These are phyloP conservation scores for Auricularia sp. DNA, from an alignment of 768 basidiomycete species.

Conservation along the genomic window DNA sequence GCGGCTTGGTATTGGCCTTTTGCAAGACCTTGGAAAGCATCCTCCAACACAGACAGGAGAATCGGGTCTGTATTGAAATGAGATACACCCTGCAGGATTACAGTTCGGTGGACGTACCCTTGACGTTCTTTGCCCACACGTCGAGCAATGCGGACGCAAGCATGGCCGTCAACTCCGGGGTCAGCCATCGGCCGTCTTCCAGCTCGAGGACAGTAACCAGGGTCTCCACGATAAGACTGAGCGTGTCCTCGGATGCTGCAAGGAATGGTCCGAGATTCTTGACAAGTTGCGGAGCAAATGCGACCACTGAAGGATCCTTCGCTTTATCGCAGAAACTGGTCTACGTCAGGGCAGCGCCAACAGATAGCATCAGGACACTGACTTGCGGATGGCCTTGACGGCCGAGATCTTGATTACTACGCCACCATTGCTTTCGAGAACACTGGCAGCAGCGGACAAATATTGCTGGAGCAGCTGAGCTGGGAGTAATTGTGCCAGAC, in stretches of 20 bases:
- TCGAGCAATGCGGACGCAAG: slow-evolving; percentile 61
- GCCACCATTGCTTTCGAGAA: slow-evolving; percentile 62
- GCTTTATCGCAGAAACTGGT: slow-evolving; percentile 60
- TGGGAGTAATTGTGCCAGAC: slow-evolving; percentile 70
- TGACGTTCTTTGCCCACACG: slow-evolving; percentile 80
- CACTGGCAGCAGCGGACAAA: slow-evolving; percentile 75
- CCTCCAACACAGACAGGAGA: slow-evolving; percentile 73
- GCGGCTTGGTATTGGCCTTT: slow-evolving; percentile 62
- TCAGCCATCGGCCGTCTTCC: slow-evolving; percentile 64
- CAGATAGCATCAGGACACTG: slow-evolving; percentile 15
- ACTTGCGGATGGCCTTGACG: slow-evolving; percentile 91
- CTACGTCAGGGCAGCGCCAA: neutral
- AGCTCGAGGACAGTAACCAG: slow-evolving; percentile 71
- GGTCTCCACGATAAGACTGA: slow-evolving; percentile 81
- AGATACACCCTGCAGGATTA: neutral
- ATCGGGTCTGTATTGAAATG: slow-evolving; percentile 62
- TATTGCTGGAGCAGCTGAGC: slow-evolving; percentile 71
- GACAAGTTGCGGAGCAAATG: slow-evolving; percentile 65
- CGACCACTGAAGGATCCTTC: slow-evolving; percentile 47
- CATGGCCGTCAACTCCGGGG: slow-evolving; percentile 51
- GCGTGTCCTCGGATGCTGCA: slow-evolving; percentile 74
- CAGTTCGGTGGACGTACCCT: slow-evolving; percentile 39
- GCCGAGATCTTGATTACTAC: slow-evolving; percentile 93
- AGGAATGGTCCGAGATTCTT: slow-evolving; percentile 76
- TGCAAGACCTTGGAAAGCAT: slow-evolving; percentile 66